Conservation (phyloP, 2,329 filamentous ascomycete species). For the Reticulascus tulasneorum region DNA sequence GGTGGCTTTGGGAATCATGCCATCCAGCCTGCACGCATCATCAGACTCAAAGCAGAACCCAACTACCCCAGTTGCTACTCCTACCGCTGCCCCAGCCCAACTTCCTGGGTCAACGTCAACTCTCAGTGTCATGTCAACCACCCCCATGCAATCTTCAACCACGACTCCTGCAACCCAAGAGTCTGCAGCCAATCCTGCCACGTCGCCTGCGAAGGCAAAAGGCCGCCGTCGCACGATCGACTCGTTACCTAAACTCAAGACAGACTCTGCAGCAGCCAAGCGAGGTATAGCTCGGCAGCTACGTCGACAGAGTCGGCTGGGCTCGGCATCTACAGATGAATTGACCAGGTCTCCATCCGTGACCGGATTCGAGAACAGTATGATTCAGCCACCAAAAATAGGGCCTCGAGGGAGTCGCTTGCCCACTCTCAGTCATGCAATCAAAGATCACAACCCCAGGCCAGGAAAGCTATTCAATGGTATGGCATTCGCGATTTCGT, state of each 20-base stretch:
- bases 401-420: conserved; percentile 12
- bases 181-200: conserved; percentile 17
- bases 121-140: conserved; percentile 35
- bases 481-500: conserved; percentile 87
- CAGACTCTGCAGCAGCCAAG: conserved; percentile 6
- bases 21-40: no score
- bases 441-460: conserved; percentile 3
- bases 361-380: conserved; percentile 32
- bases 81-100: background rate
- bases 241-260: background rate
- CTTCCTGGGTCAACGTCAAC: conserved; percentile 28
- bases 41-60: background rate
- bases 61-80: background rate
- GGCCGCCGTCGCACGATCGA: conserved; percentile 4
- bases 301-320: conserved; percentile 21
- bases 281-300: conserved; percentile 13
- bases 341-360: conserved; percentile 35
- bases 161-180: conserved; percentile 31
- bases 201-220: conserved; percentile 6
- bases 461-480: conserved; percentile 61
- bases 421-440: conserved; percentile 6
- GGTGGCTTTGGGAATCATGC: no score
- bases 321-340: conserved; percentile 46
- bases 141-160: conserved; percentile 32
- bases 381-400: conserved; percentile 22